Conservation (phyloP, 352 stramenopile species). For the Phytophthora brassicae region DNA sequence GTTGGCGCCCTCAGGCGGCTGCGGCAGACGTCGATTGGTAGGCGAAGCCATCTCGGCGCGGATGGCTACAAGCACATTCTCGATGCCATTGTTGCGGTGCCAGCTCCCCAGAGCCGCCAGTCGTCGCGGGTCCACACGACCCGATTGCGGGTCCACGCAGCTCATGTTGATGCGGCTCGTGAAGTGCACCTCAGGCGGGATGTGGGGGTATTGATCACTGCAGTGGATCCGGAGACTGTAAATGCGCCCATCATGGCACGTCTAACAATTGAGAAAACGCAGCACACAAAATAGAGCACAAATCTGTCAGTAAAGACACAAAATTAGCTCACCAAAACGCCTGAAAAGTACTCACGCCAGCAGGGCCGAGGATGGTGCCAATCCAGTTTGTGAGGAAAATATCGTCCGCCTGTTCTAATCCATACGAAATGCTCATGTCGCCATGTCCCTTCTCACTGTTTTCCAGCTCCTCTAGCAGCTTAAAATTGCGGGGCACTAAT, state of each 20-base stretch:
- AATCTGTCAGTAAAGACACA: background rate
- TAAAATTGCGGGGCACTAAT: conserved; percentile 92
- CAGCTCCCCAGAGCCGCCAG: conserved; percentile 70
- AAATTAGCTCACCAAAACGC: background rate
- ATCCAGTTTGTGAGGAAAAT: conserved; percentile 99
- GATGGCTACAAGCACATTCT: conserved; percentile 88
- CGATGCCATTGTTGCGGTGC: conserved; percentile 90
- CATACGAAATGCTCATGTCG: conserved; percentile 95
- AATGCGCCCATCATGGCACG: conserved; percentile 94
- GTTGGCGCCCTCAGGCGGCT: conserved; percentile 88
- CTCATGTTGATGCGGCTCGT: conserved; percentile 98
- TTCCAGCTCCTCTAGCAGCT: conserved; percentile 93
- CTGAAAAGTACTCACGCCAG: conserved; percentile 83
- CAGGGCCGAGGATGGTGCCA: conserved; percentile 96
- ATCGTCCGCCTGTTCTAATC: conserved; percentile 95
- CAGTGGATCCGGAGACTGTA: conserved; percentile 96
- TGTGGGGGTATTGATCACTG: conserved; percentile 93
- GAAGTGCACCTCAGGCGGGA: conserved; percentile 94
- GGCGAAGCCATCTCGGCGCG: conserved; percentile 89
- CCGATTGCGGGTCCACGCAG: conserved; percentile 92
- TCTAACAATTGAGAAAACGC: conserved; percentile 79
- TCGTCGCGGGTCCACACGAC: conserved; percentile 79
- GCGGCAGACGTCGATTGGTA: conserved; percentile 88
- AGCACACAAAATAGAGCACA: background rate
- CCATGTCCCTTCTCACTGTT: conserved; percentile 91